These are phyloP conservation scores for Euphorbia celastroides DNA, from an alignment of 441 rosid genomes.

Conservation along the genomic window DNA sequence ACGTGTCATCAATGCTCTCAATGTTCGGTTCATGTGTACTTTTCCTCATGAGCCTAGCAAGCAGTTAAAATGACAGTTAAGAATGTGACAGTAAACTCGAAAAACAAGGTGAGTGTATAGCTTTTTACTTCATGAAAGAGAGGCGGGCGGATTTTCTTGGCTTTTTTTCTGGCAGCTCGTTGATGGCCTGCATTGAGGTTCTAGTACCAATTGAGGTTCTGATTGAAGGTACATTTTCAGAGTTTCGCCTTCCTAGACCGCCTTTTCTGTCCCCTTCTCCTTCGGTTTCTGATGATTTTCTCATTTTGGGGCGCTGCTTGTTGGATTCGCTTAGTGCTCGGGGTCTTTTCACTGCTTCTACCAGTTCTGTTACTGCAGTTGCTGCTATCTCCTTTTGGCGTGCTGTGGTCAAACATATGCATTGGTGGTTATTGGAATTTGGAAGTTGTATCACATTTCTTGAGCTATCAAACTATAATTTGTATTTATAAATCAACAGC, in stretches of 20 bases:
- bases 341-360: constrained; percentile 81
- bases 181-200: constrained; percentile 72
- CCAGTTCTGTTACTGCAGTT: constrained; percentile 74
- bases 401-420: constrained; percentile 32
- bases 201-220: constrained; percentile 43
- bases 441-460: background rate
- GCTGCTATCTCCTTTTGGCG: constrained; percentile 79
- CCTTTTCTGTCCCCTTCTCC: constrained; percentile 33
- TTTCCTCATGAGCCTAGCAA: constrained; percentile 48
- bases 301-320: constrained; percentile 35
- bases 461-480: background rate
- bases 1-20: constrained; percentile 37
- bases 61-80: background rate
- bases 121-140: constrained; percentile 67
- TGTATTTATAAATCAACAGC: too few relatives aligned
- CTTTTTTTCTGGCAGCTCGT: constrained; percentile 72
- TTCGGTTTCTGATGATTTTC: constrained; percentile 49
- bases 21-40: constrained; percentile 28
- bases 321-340: constrained; percentile 76
- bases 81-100: background rate
- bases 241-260: constrained; percentile 37
- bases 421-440: background rate
- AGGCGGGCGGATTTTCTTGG: constrained; percentile 54
- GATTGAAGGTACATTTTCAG: constrained; percentile 46
- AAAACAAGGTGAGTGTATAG: background rate